Evolutionary conservation across 805 yeast genomes (phyloP).

Genomic region (Candida anglica): DNA sequence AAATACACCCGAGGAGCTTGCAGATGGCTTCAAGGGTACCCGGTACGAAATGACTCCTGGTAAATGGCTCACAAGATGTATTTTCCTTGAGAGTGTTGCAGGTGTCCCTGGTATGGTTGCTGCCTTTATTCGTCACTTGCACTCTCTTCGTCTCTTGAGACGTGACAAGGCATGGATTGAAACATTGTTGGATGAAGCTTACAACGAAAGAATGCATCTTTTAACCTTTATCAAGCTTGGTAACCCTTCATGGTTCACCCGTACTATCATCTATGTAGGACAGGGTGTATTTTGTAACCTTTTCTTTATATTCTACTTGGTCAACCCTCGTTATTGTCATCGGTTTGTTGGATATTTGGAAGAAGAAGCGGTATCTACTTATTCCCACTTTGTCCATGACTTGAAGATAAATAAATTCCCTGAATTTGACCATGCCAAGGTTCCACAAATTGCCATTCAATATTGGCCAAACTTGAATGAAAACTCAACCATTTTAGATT

Average conservation of each 20-base stretch:
- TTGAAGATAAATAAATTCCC: conserved; percentile 52
- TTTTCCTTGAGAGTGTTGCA: conserved; percentile 68
- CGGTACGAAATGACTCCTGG: conserved; percentile 53
- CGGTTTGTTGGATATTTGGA: conserved; percentile 75
- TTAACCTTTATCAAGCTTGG: conserved; percentile 64
- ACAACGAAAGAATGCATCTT: conserved; percentile 75
- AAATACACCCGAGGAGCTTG: conserved; percentile 21
- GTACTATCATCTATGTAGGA: conserved; percentile 51
- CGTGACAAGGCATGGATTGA: conserved; percentile 76
- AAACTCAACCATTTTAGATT: conserved; percentile 52
- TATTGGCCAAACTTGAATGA: conserved; percentile 58
- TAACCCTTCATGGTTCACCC: conserved; percentile 56
- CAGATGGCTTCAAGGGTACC: conserved; percentile 29
- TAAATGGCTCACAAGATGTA: conserved; percentile 60
- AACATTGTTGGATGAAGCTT: conserved; percentile 70
- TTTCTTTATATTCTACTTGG: conserved; percentile 57
- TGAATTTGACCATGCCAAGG: conserved; percentile 37
- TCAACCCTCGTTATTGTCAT: conserved; percentile 63
- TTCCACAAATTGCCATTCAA: conserved; percentile 58
- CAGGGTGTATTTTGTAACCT: conserved; percentile 70
- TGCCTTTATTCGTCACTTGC: conserved; percentile 65
- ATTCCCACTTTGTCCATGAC: conserved; percentile 52
- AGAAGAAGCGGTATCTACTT: conserved; percentile 72
- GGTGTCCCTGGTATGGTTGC: conserved; percentile 83
- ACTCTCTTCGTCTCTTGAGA: conserved; percentile 54